Evolutionary conservation across 805 yeast genomes (phyloP), one percentile per base, ranked within the genome.

Genomic region (Metschnikowia similis): DNA sequence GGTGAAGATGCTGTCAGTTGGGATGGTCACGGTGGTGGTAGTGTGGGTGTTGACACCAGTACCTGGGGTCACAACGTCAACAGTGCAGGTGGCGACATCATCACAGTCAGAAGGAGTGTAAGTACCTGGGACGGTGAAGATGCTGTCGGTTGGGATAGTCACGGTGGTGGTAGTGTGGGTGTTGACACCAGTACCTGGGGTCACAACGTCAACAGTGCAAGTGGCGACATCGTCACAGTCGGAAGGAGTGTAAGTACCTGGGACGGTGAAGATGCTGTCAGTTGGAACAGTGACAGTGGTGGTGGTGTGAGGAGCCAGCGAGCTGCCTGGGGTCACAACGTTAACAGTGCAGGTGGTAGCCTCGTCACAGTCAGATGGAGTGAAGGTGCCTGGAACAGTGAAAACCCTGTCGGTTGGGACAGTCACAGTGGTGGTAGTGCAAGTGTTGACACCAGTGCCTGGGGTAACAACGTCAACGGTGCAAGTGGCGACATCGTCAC

Each of bases 91-190:
- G 6, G 38, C 32, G 9, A 34, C 46, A 27, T 34, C 21, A 6
- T 32, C 46, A 14, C 46, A 42, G 46, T 42, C 46, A 34, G 46
- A 34, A 9, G 46, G 39, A 27, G 46, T 42, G 34, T 21, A 42
- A 11, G 44, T 41, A 7, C 27, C 44, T 41, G 44, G 44, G 10
- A 16, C 14, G 7, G 35, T 26, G 27, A 17, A 27, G 11, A 7
- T 28, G 13, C 39, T 43, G 39, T 43, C n/a, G 10, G 46, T 43
- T 8, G 27, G 31, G 11, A 34, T 10, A 2, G 46, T 43, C n/a
- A 16, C 16, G 16, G 46, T 43, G 17, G 46, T 43, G 27, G 46
- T 42, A 13, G 46, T 42, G 37, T 26, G 46, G 9, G 30, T n/a
- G n/a, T n/a, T n/a, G 8, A 40, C n/a, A 31, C 10, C 26, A 40